Conservation (phyloP, 345 rosid genomes). For the Brassica incana region DNA sequence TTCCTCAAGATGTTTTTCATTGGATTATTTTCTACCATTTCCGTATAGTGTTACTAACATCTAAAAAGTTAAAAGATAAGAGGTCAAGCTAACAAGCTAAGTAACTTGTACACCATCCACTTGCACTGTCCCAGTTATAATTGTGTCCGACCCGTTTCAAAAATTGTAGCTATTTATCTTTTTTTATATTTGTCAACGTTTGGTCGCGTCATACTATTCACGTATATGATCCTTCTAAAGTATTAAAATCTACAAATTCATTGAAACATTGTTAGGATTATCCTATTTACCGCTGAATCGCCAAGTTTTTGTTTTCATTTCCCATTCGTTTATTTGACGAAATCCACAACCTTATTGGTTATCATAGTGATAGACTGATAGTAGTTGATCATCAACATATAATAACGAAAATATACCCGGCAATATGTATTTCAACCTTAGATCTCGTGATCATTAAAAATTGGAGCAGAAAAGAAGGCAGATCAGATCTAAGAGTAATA, state of each 20-base stretch:
- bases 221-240: neutral
- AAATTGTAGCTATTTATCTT: neutral
- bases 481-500: slow-evolving; percentile 8
- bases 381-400: neutral
- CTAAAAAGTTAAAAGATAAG: neutral
- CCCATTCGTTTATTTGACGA: neutral
- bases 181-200: neutral
- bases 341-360: neutral
- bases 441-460: slow-evolving; percentile 21
- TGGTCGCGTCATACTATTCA: slow-evolving; percentile 15
- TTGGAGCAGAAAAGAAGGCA: slow-evolving; percentile 20
- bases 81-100: slow-evolving; percentile 8
- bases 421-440: slow-evolving; percentile 2
- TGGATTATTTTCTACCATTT: neutral
- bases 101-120: slow-evolving; percentile 27
- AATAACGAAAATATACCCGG: neutral
- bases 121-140: slow-evolving; percentile 29
- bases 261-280: neutral
- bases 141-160: slow-evolving; percentile 28
- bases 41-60: neutral
- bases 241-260: neutral
- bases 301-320: neutral
- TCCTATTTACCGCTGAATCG: neutral
- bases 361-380: neutral
- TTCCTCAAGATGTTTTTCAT: neutral